Conservation (phyloP, 2,329 filamentous ascomycete genomes). For the Pseudogymnoascus sp. region DNA sequence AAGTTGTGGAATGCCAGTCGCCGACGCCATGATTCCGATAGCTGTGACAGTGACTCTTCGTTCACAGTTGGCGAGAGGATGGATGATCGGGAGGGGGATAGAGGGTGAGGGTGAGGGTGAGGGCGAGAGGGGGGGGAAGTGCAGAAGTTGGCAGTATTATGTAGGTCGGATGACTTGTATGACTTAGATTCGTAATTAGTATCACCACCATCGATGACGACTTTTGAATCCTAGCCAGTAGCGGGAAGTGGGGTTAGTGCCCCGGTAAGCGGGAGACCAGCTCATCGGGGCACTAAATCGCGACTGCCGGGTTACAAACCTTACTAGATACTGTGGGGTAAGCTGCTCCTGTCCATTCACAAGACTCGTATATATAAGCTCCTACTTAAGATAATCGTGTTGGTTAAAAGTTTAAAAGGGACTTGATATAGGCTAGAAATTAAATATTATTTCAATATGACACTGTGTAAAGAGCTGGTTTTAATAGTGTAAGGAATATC, state of each 20-base stretch:
- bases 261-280: neutral
- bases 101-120: neutral
- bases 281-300: no score
- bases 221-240: neutral
- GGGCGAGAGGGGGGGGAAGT: neutral
- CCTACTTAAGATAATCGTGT: neutral
- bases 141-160: neutral
- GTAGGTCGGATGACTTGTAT: neutral
- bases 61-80: slow-evolving; percentile 13
- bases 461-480: neutral
- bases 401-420: neutral
- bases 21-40: slow-evolving; percentile 53
- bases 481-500: neutral
- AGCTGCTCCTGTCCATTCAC: neutral
- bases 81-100: neutral
- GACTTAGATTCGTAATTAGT: neutral
- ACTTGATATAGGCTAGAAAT: neutral
- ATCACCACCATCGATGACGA: neutral
- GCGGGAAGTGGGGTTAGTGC: neutral
- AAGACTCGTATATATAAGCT: neutral
- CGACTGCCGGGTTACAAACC: neutral
- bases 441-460: neutral
- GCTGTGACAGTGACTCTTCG: slow-evolving; percentile 17
- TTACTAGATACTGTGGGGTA: neutral
- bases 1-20: slow-evolving; percentile 58